These are phyloP conservation scores for Colletotrichum shisoi DNA, from an alignment of 2,329 filamentous ascomycete genomes.

Conservation along the genomic window DNA sequence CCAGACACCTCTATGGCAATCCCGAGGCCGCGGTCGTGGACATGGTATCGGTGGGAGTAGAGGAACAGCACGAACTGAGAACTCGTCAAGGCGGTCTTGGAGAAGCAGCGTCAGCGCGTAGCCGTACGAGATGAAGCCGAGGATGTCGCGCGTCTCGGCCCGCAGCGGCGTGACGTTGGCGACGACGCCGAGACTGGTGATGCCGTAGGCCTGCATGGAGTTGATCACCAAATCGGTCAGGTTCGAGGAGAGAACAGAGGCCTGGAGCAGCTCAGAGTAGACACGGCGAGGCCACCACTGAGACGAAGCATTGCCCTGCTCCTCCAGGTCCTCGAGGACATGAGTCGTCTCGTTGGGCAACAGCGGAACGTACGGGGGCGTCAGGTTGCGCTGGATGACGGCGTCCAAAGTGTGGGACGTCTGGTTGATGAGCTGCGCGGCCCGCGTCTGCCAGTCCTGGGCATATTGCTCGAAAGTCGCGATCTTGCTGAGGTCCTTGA, in stretches of 20 bases:
- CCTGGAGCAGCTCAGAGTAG: conserved; percentile 7
- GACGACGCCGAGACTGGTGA: conserved; percentile 15
- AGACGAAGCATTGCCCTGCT: conserved; percentile 9
- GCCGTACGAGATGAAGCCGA: conserved; percentile 22
- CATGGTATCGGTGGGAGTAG: conserved; percentile 13
- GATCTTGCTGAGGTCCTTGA: conserved; percentile 11
- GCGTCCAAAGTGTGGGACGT: too few species aligned
- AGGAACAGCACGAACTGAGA: conserved; percentile 21
- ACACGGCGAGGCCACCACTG: conserved; percentile 25
- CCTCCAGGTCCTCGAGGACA: conserved; percentile 8
- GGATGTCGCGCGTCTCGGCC: conserved; percentile 17
- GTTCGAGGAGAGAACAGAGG: conserved; percentile 16
- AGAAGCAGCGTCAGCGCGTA: conserved; percentile 8
- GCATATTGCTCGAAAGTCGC: conserved; percentile 9
- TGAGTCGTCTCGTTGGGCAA: conserved; percentile 3
- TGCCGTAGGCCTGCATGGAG: conserved; percentile 13
- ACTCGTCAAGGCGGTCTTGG: conserved; percentile 17
- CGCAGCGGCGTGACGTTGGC: conserved; percentile 23
- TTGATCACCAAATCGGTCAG: conserved; percentile 11
- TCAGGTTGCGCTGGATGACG: too few species aligned
- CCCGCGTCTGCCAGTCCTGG: too few species aligned
- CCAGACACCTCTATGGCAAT: conserved; percentile 7
- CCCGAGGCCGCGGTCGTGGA: conserved; percentile 9
- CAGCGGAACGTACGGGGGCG: too few species aligned
- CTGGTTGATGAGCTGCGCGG: too few species aligned